A percentile compares a stretch with the other conserved stretches of the same genome.
Conservation (phyloP, 345 rosid species). For the Pistacia atlantica region DNA sequence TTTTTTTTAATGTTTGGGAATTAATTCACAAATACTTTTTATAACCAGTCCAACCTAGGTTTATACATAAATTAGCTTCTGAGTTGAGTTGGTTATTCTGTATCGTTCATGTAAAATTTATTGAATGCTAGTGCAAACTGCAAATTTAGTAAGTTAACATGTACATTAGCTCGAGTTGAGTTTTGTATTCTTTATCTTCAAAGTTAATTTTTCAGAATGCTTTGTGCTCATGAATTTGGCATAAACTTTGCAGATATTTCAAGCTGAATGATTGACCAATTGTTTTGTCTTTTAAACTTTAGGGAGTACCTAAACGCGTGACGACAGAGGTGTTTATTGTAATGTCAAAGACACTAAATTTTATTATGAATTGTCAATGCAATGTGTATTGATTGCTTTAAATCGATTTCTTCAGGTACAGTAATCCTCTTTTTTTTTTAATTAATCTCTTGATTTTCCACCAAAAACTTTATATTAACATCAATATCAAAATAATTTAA, state of each 20-base stretch:
- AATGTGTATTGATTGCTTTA: slow-evolving; percentile 85
- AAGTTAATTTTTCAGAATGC: slow-evolving; percentile 11
- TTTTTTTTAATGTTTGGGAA: no score
- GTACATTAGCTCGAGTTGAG: background rate
- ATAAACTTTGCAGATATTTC: background rate
- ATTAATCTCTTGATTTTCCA: background rate
- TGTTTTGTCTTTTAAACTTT: slow-evolving; percentile 14
- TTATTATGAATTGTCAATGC: slow-evolving; percentile 96
- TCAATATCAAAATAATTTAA: slow-evolving; percentile 4
- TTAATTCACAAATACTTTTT: background rate
- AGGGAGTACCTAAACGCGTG: slow-evolving; percentile 96
- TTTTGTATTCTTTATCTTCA: background rate
- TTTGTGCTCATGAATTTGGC: background rate
- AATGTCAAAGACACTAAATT: slow-evolving; percentile 96
- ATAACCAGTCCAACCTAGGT: background rate
- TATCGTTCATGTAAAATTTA: background rate
- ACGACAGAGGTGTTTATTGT: slow-evolving; percentile 93
- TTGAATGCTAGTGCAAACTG: slow-evolving; percentile 2
- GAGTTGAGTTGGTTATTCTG: background rate
- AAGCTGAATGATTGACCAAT: slow-evolving; percentile 10
- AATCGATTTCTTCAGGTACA: slow-evolving; percentile 94
- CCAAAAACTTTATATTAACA: background rate
- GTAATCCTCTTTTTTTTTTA: background rate
- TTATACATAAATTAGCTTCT: background rate
- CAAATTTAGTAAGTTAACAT: background rate